Base-by-base conservation (phyloP, 306 rosid species). In the Abrus precatorius region DNA sequence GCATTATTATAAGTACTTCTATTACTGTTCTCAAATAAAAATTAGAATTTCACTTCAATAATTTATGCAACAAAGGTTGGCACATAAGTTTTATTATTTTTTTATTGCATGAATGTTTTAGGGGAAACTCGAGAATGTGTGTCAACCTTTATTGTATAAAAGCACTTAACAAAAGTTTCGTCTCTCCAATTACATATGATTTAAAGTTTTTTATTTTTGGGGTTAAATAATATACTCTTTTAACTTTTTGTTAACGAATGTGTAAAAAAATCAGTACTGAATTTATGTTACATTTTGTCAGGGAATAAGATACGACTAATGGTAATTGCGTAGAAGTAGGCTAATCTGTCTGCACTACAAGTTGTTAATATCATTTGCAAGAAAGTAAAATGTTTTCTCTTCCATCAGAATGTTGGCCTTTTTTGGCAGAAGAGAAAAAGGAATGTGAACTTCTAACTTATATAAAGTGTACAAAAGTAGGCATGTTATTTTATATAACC, bases 321-420 rank as follows among this genome's bases (percentile, higher is more conserved):
- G 75, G 61, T 71, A 71, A 71, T 52, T 71, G 48, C 62, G 8
- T 14, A 7, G 62, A 52, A 71, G 62, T 14, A 50, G 45, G 28
- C 20, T 71, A 13, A 34, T 52, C 43, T 49, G 61, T 70, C 62
- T 7, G n/a, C 9, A 33, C 44, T 12, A 4, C 33, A 53, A 52
- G 38, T 54, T 54, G 45, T 38, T 72, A 72, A 72, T 72, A 27
- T 10, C 59, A 50, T 8, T 5, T 53, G 47, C 5, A 27, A 38
- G 36, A 54, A 72, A 20, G 27, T 69, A 32, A 47, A 69, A 50
- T 12, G 14, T 72, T 36, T 53, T 11, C 11, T 38, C 38, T 27
- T 36, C 3, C 27, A 14, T 52, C 47, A n/a, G 4, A 36, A 33
- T 61, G 27, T 9, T 55, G 52, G 65, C 12, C 14, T 72, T 54